Conservation (phyloP, 2,329 filamentous ascomycete genomes). For the Epicoccum nigrum region DNA sequence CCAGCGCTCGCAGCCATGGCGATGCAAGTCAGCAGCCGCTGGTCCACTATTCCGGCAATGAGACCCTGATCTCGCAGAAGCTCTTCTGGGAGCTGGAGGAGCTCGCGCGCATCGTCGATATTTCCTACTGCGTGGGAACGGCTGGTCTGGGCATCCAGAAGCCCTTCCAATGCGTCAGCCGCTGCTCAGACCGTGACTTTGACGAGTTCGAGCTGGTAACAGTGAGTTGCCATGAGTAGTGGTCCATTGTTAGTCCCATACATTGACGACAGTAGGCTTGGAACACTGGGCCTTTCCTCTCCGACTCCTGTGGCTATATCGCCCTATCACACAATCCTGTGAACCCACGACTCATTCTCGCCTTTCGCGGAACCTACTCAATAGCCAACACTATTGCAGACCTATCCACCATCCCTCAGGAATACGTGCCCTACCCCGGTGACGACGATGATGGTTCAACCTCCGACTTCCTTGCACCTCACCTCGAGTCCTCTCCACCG, state of each 20-base stretch:
- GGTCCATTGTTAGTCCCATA: conserved; percentile 4
- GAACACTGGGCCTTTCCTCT: conserved; percentile 86
- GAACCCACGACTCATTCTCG: conserved; percentile 73
- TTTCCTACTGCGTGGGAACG: conserved; percentile 88
- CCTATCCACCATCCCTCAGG: conserved; percentile 84
- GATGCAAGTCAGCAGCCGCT: conserved; percentile 34
- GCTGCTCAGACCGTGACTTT: conserved; percentile 83
- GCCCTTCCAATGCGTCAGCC: conserved; percentile 84
- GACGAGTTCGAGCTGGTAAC: conserved; percentile 76
- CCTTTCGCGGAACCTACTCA: conserved; percentile 94
- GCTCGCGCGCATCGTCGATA: conserved; percentile 88
- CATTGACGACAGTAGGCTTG: conserved; percentile 64
- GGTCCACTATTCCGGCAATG: conserved; percentile 34
- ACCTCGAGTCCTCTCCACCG: conserved; percentile 12
- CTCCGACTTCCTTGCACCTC: conserved; percentile 34
- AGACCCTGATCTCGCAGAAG: conserved; percentile 59
- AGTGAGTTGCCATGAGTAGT: conserved; percentile 39
- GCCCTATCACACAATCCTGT: conserved; percentile 76
- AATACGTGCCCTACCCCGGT: conserved; percentile 85
- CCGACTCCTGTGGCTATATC: conserved; percentile 92
- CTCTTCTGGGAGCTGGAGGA: conserved; percentile 87
- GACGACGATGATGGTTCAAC: conserved; percentile 50
- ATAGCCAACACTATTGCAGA: conserved; percentile 90
- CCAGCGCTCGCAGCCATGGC: conserved; percentile 15
- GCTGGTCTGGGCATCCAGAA: conserved; percentile 81